Percentiles rank a stretch among this genome's conserved stretches.
phyloP scores from a whole-genome alignment of 23 red algal genomes.

The Cyanidiococcus yangmingshanensis region DNA sequence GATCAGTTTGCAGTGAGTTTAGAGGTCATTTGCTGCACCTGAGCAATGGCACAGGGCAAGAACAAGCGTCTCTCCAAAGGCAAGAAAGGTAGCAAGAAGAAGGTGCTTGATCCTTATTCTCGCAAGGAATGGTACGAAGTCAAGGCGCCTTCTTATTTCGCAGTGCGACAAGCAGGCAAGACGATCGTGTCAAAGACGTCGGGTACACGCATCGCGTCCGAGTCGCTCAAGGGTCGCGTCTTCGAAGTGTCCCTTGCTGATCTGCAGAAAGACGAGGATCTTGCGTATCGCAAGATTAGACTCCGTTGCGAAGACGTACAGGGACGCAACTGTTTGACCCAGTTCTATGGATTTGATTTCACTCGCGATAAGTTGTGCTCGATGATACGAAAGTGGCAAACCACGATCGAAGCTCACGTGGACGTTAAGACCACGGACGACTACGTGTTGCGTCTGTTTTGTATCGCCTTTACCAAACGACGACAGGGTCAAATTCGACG shows the following conservation, averaged over 20 bases:
- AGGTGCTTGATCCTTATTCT: constrained; percentile 69
- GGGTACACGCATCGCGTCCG: constrained; percentile 87
- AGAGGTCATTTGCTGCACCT: no score
- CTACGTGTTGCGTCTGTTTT: constrained; percentile 83
- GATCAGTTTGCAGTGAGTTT: no score
- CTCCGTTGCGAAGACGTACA: constrained; percentile 95
- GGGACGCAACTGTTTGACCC: constrained; percentile 75
- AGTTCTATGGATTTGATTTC: constrained; percentile 91
- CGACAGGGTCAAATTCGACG: constrained; percentile 52
- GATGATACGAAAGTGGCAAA: constrained; percentile 92
- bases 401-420: constrained; percentile 84
- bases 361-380: constrained; percentile 83
- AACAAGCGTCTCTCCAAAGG: constrained; percentile 99
- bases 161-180: constrained; percentile 80
- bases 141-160: constrained; percentile 82
- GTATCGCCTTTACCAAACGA: constrained; percentile 92
- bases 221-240: constrained; percentile 80
- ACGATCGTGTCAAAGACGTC: constrained; percentile 82
- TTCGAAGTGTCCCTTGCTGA: constrained; percentile 89
- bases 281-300: constrained; percentile 84
- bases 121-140: constrained; percentile 99
- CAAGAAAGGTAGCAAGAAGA: constrained; percentile 83
- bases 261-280: constrained; percentile 78
- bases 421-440: constrained; percentile 98
- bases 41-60: constrained; percentile 56